A percentile compares a stretch with the other conserved stretches of the same genome.
phyloP scores from a whole-genome alignment of 1,284 basidiomycete species.

The Gymnopus androsaceus region DNA sequence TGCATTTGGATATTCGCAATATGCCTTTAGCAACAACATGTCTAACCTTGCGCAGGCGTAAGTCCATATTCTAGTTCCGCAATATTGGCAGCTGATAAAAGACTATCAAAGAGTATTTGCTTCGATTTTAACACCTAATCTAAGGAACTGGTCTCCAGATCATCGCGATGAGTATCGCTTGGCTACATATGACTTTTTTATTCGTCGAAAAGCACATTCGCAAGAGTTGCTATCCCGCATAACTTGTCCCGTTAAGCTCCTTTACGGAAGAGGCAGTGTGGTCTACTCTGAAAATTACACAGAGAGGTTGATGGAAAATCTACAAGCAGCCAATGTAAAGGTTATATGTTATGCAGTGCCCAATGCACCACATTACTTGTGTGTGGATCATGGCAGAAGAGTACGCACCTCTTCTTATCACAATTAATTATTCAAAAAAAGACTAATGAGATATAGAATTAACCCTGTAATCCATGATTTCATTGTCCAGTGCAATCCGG shows the following conservation, averaged over 20 bases:
- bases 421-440: background rate
- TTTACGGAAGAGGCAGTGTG: slow-evolving; percentile 14
- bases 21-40: slow-evolving; percentile 1
- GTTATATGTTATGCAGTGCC: slow-evolving; percentile 28
- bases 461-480: slow-evolving; percentile 13
- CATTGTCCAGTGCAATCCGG: background rate
- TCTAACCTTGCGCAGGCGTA: slow-evolving; percentile 1
- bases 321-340: slow-evolving; percentile 31
- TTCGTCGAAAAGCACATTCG: slow-evolving; percentile 3
- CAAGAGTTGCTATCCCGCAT: slow-evolving; percentile 9
- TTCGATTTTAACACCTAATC: background rate
- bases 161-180: slow-evolving; percentile 1
- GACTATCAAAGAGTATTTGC: slow-evolving; percentile 6
- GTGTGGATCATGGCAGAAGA: slow-evolving; percentile 29
- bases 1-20: slow-evolving; percentile 8
- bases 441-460: background rate
- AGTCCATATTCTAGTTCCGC: background rate
- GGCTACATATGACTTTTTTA: slow-evolving; percentile 12
- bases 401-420: too few species aligned
- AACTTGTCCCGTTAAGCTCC: slow-evolving; percentile 16
- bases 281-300: slow-evolving; percentile 15
- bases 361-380: slow-evolving; percentile 38
- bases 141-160: background rate
- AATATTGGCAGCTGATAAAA: background rate
- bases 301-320: slow-evolving; percentile 27